Conservation (phyloP, 2,329 filamentous ascomycete genomes). For the Capronia epimyces region DNA sequence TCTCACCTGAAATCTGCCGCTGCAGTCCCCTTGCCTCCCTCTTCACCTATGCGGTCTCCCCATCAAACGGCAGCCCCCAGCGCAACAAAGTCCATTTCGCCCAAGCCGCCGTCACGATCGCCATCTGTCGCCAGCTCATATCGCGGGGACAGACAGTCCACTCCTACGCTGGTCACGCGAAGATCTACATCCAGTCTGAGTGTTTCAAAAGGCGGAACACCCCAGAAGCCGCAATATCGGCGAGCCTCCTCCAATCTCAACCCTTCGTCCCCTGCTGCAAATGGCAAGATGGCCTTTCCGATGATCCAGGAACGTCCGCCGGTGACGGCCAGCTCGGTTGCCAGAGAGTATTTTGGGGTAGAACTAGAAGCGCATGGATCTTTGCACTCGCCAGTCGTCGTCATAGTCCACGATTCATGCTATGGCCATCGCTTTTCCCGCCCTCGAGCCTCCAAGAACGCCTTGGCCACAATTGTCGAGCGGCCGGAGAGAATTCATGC, state of each 20-base stretch:
- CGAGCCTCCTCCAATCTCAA: constrained; percentile 35
- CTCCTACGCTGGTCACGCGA: constrained; percentile 17
- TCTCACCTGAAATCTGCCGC: constrained; percentile 11
- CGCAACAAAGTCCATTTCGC: constrained; percentile 19
- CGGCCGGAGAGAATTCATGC: constrained; percentile 86
- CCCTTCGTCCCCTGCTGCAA: constrained; percentile 41
- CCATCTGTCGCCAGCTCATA: constrained; percentile 26
- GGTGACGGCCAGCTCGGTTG: constrained; percentile 54
- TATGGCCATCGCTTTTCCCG: constrained; percentile 91
- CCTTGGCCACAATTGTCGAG: constrained; percentile 79
- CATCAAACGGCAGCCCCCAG: constrained; percentile 13
- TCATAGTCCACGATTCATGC: constrained; percentile 86
- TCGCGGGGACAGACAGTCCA: constrained; percentile 23
- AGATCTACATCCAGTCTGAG: constrained; percentile 26
- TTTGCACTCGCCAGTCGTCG: constrained; percentile 58
- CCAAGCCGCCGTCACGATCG: constrained; percentile 20
- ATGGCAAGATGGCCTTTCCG: constrained; percentile 36
- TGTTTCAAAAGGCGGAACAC: constrained; percentile 21
- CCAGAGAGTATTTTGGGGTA: constrained; percentile 61
- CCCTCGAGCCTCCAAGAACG: constrained; percentile 66
- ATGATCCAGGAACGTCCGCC: constrained; percentile 34
- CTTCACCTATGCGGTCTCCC: constrained; percentile 20
- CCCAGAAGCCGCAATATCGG: constrained; percentile 32
- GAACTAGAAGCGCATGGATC: constrained; percentile 62
- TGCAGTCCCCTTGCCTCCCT: constrained; percentile 16